A percentile compares a stretch with the other conserved stretches of the same genome.
These are phyloP conservation scores for Entrophospora sp. DNA, from an alignment of 192 early-diverging fungal species.

Conservation along the genomic window DNA sequence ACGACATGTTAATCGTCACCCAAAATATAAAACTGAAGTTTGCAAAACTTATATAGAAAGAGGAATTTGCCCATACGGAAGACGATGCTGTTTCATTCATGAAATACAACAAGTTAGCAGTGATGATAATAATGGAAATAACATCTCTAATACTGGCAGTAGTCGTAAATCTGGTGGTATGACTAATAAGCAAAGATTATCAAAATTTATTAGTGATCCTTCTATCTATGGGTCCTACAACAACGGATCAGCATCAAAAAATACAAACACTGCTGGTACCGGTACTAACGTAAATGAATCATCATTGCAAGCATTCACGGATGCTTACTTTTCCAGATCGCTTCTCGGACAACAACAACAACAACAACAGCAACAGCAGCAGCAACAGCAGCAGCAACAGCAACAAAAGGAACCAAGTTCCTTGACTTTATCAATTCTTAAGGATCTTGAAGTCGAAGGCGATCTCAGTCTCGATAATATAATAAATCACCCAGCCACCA, in stretches of 20 bases:
- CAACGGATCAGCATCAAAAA: neutral
- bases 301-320: neutral
- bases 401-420: no score
- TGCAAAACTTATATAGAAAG: conserved; percentile 82
- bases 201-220: neutral
- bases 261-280: neutral
- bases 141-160: neutral
- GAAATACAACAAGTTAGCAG: conserved; percentile 30
- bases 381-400: neutral
- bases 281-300: neutral
- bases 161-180: neutral
- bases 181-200: neutral
- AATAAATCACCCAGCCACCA: neutral
- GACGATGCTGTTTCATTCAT: conserved; percentile 91
- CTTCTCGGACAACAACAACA: no score
- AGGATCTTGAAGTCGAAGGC: no score
- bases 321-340: conserved; percentile 2
- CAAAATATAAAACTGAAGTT: conserved; percentile 89
- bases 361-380: no score
- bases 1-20: conserved; percentile 72
- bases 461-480: no score
- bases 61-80: conserved; percentile 86
- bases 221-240: neutral
- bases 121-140: neutral
- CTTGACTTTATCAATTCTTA: no score